Evolutionary conservation across 176 grass and related monocot genomes (phyloP).

Genomic region (Typha latifolia): DNA sequence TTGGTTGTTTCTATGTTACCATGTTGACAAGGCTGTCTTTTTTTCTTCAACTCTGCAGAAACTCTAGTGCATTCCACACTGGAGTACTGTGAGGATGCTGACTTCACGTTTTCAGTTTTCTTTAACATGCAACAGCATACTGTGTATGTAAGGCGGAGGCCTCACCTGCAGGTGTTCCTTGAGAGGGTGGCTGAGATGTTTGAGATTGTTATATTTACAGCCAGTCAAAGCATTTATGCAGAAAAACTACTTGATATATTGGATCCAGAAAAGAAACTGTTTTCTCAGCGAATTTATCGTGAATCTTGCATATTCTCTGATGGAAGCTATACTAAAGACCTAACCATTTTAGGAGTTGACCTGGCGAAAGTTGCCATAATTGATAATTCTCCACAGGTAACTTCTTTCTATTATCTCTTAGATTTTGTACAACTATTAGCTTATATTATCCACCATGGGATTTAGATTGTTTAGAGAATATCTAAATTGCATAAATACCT

Average conservation of each 20-base stretch:
- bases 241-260: constrained; percentile 79
- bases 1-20: constrained; percentile 4
- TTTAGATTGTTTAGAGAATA: too few species aligned
- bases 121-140: constrained; percentile 86
- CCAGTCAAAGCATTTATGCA: constrained; percentile 90
- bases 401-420: neutral
- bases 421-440: neutral
- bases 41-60: constrained; percentile 51
- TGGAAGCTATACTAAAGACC: constrained; percentile 85
- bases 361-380: constrained; percentile 83
- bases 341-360: constrained; percentile 72
- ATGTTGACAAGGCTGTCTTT: constrained; percentile 7
- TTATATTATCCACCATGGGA: too few species aligned
- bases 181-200: constrained; percentile 77
- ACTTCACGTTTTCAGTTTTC: constrained; percentile 82
- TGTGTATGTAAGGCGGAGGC: constrained; percentile 81
- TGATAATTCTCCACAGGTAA: constrained; percentile 99
- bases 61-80: constrained; percentile 93
- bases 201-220: constrained; percentile 94
- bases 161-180: constrained; percentile 80
- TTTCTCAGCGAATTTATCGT: constrained; percentile 68
- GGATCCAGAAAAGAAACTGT: constrained; percentile 72
- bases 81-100: constrained; percentile 47
- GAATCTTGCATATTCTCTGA: constrained; percentile 91
- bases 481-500: too few species aligned